Evolutionary conservation across 805 yeast genomes (phyloP), one percentile per base, ranked within the genome.

Genomic region (Lipomyces yamadae): DNA sequence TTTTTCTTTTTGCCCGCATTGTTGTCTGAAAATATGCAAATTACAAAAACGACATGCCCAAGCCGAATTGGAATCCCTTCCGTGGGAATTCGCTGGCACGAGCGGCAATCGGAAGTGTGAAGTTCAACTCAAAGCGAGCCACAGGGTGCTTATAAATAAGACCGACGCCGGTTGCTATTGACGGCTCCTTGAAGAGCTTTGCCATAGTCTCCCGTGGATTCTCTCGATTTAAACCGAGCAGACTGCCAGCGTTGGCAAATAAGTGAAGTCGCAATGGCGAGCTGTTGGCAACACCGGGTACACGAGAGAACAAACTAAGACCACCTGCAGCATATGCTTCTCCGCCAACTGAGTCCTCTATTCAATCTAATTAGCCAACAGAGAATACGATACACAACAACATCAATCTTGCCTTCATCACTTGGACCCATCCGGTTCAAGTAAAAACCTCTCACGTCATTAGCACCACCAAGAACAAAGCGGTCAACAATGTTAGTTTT

Each of bases 381-480:
- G 56, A 24, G 34, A 6, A 2, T n/a, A 4, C n/a, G 59, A 18
- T 11, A 34, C 39, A 24, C 45, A n/a, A 33, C 35, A 7, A 33
- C 10, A 37, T 13, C 13, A 4, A 4, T 37, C 65, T 50, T 54
- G 58, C 68, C 69, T 3, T 78, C 77, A 63, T 84, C 86, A 65
- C 86, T 81, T 1, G 88, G 86, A 13, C 95, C 93, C 45, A 90
- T 76, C 0, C 91, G 85, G 79, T 88, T 88, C 62, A 83, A 79
- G 42, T 84, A 81, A 74, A 89, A 91, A 0, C 93, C 92, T 65
- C 89, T 81, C 35, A 92, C 85, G 62, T 88, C 89, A 63, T 86
- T 83, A 13, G 87, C 84, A 0, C 97, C 97, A 18, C 97, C 96
- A 56, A 90, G 81, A 74, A 88, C 91, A 76, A 93, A 94, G 70